Evolutionary conservation across 495 filamentous ascomycete species (phyloP), one percentile per base, ranked within the genome.

Genomic region (Staphylotrichum longicolle): DNA sequence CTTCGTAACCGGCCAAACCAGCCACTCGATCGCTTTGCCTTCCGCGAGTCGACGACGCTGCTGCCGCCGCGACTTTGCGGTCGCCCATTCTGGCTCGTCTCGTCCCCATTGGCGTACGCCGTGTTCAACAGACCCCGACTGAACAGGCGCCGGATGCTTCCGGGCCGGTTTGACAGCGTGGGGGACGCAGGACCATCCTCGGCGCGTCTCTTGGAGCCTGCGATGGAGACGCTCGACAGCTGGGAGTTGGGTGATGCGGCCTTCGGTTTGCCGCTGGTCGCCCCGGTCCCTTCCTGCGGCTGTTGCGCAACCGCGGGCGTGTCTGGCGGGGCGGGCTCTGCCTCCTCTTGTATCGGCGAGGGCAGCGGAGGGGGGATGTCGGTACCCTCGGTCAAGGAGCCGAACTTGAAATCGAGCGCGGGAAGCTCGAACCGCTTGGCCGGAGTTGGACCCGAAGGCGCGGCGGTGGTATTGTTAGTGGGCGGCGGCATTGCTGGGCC

Each of bases 331-430:
- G 74, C 67, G 27, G 74, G 68, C 39, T 65, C 68, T 30, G 76
- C 70, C 58, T 77, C 72, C 59, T 82, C 78, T 62, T 68, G 66
- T 33, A 78, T 61, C 12, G 82, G 81, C 35, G 80, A 83, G 7
- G 80, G 80, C 15, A 67, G 68, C 7, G 82, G 82, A 44, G 82
- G 80, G 42, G 82, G 82, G 60, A 85, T 85, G 63, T 83, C 67
- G 60, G 82, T 85, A 20, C 82, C 82, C 30, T 83, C 82, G 27
- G 82, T 85, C 62, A 85, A 64, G 9, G 80, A 80, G 57, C 75
- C 74, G 57, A 85, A 78, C 15, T 75, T 75, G 67, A 82, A 70
- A 58, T 81, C 71, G 27, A 85, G 72, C 15, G 75, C 76, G 30
- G 81, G 82, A 30, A 83, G 79, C 68, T 83, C 77, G 63, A 85